A percentile compares a stretch with the other conserved stretches of the same genome.
phyloP scores from a whole-genome alignment of 129 eudicot genomes.

The Silybum marianum region DNA sequence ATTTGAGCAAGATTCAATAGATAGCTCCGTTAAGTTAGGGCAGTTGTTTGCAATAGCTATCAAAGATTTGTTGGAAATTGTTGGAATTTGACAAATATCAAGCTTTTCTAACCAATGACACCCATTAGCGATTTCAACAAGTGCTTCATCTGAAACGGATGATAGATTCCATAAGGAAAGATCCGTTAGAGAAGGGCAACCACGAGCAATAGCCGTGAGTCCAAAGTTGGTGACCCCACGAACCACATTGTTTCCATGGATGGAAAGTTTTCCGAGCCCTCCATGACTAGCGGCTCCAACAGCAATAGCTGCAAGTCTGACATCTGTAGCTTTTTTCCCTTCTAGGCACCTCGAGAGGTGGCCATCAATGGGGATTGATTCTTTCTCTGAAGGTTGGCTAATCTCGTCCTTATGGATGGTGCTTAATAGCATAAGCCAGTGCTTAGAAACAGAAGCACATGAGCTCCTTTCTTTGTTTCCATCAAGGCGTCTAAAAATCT shows the following conservation, averaged over 20 bases:
- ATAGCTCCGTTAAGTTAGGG: slow-evolving; percentile 53
- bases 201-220: slow-evolving; percentile 71
- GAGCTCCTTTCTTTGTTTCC: slow-evolving; percentile 68
- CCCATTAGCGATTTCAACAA: slow-evolving; percentile 65
- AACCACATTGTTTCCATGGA: slow-evolving; percentile 49
- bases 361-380: slow-evolving; percentile 33
- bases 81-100: slow-evolving; percentile 64
- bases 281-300: slow-evolving; percentile 73
- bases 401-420: slow-evolving; percentile 53
- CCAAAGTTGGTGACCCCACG: slow-evolving; percentile 71
- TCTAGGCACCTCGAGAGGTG: slow-evolving; percentile 63
- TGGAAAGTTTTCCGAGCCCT: slow-evolving; percentile 80
- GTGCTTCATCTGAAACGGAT: slow-evolving; percentile 68
- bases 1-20: slow-evolving; percentile 59
- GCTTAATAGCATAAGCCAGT: slow-evolving; percentile 79
- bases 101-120: slow-evolving; percentile 64
- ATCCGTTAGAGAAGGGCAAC: slow-evolving; percentile 63
- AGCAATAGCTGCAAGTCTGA: slow-evolving; percentile 81
- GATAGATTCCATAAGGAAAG: slow-evolving; percentile 76
- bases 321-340: slow-evolving; percentile 85
- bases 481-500: slow-evolving; percentile 59
- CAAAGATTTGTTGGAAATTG: slow-evolving; percentile 60
- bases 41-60: slow-evolving; percentile 67
- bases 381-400: slow-evolving; percentile 12
- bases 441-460: slow-evolving; percentile 81